Conservation (phyloP, 345 rosid genomes). For the Heritiera littoralis region DNA sequence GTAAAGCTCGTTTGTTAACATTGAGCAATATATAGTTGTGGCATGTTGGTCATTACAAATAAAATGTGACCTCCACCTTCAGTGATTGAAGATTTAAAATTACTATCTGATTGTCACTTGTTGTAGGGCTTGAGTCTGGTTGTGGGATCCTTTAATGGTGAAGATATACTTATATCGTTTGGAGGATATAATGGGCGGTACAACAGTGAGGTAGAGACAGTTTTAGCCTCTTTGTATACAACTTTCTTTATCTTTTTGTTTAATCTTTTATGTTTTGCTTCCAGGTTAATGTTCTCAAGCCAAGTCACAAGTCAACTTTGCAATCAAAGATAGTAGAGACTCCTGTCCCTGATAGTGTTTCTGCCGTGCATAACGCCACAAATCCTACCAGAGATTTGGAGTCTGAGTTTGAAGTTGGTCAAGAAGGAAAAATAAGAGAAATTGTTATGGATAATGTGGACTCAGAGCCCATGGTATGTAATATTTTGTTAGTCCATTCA, state of each 20-base stretch:
- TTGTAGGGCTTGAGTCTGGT: slow-evolving; percentile 89
- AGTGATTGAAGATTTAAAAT: slow-evolving; percentile 11
- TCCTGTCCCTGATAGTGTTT: slow-evolving; percentile 72
- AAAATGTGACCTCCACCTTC: background rate
- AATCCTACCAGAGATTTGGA: slow-evolving; percentile 78
- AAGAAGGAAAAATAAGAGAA: slow-evolving; percentile 88
- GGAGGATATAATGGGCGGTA: slow-evolving; percentile 98
- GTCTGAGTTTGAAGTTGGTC: slow-evolving; percentile 73
- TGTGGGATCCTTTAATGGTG: slow-evolving; percentile 74
- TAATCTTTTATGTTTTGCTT: slow-evolving; percentile 13
- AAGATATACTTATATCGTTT: slow-evolving; percentile 86
- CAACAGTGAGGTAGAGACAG: slow-evolving; percentile 71
- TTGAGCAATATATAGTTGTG: background rate
- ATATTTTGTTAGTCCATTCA: slow-evolving; percentile 14
- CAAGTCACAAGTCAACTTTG: slow-evolving; percentile 88
- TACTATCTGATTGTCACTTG: slow-evolving; percentile 22
- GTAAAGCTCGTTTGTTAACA: background rate
- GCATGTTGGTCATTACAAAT: background rate
- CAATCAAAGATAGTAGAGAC: slow-evolving; percentile 61
- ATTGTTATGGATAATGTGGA: slow-evolving; percentile 73
- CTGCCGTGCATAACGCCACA: slow-evolving; percentile 68
- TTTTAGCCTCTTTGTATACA: slow-evolving; percentile 16
- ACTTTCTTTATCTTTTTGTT: background rate
- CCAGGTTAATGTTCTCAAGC: slow-evolving; percentile 89
- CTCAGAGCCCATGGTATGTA: slow-evolving; percentile 54